Percentiles rank a stretch among this genome's conserved stretches.
Evolutionary conservation across 2,329 filamentous ascomycete species (phyloP).

Genomic region (Fusarium verrucosum): DNA sequence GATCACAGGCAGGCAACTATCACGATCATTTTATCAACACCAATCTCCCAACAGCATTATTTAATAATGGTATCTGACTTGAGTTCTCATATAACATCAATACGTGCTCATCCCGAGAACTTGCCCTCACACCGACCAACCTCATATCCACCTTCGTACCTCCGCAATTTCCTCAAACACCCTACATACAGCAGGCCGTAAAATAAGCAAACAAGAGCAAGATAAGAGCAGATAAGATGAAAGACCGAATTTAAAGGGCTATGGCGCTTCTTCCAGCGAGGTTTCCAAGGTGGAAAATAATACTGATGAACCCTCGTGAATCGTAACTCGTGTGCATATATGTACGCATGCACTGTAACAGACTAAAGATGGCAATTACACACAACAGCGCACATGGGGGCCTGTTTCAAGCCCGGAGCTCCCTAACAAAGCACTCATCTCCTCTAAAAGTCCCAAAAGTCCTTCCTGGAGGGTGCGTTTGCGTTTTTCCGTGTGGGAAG

Average conservation of each 20-base stretch:
- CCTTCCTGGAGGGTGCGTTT: slow-evolving; percentile 49
- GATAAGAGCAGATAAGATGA: slow-evolving; percentile 6
- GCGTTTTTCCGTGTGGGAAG: slow-evolving; percentile 48
- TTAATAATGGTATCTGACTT: slow-evolving; percentile 17
- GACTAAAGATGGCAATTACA: neutral
- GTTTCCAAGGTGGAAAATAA: slow-evolving; percentile 23
- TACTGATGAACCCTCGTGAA: slow-evolving; percentile 12
- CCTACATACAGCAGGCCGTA: slow-evolving; percentile 16
- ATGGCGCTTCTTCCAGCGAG: slow-evolving; percentile 2
- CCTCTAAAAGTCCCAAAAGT: slow-evolving; percentile 60
- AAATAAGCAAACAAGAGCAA: slow-evolving; percentile 22
- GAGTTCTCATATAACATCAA: slow-evolving; percentile 16
- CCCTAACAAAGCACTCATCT: slow-evolving; percentile 10
- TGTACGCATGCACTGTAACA: slow-evolving; percentile 15
- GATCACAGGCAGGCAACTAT: neutral
- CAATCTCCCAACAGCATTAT: neutral
- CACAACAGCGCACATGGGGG: neutral
- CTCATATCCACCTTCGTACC: slow-evolving; percentile 1
- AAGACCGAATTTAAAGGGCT: neutral
- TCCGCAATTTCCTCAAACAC: slow-evolving; percentile 16
- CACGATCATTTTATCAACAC: neutral
- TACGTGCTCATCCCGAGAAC: slow-evolving; percentile 1
- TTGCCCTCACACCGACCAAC: neutral
- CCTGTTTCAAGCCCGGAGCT: neutral
- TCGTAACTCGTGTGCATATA: slow-evolving; percentile 10